Base-by-base conservation (phyloP, 257 asterid genomes). In the Solanum virginianum region DNA sequence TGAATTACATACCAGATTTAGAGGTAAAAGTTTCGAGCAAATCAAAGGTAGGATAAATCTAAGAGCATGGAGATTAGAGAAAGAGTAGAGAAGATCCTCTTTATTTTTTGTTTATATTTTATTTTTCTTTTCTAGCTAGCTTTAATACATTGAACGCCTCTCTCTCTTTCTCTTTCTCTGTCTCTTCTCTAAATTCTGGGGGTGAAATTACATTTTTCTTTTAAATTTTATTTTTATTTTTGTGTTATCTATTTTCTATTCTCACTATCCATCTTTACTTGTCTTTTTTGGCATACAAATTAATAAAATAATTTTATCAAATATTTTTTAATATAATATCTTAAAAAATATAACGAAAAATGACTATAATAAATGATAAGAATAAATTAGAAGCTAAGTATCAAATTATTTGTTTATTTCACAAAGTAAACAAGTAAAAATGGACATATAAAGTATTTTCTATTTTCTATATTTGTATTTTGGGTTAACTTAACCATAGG, bases 1-100 rank as follows among this genome's bases (percentile, higher is more conserved):
- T 86, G 86, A 89, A 86, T 87, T 49, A 85, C 97, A 81, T 94
- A 96, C 99, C 99, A 74, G 93, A 89, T 89, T 51, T 89, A 88
- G 90, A 88, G 93, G 87, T 87, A 87, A 85, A 63, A 88, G 60
- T 89, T 87, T 68, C 26, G 62, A 83, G 91, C 91, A 93, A 77
- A 90, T 91, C 92, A 92, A 88, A 90, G 85, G 88, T 72, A 79
- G 84, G 87, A 89, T 83, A 88, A 92, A 93, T 92, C 94, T 86
- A 84, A 85, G 90, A 92, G 92, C 94, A 92, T 92, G 80, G 92
- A 91, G 85, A 91, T 24, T 13, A 63, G 71, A 26, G 91, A 89
- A 85, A 88, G 90, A 91, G 90, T 88, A 86, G 87, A 87, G 90
- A 90, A 82, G 87, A 92, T 88, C 89, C 83, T 86, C 81, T 86